Conservation (phyloP, 1,284 basidiomycete genomes). For the Mrakiaceae sp. region DNA sequence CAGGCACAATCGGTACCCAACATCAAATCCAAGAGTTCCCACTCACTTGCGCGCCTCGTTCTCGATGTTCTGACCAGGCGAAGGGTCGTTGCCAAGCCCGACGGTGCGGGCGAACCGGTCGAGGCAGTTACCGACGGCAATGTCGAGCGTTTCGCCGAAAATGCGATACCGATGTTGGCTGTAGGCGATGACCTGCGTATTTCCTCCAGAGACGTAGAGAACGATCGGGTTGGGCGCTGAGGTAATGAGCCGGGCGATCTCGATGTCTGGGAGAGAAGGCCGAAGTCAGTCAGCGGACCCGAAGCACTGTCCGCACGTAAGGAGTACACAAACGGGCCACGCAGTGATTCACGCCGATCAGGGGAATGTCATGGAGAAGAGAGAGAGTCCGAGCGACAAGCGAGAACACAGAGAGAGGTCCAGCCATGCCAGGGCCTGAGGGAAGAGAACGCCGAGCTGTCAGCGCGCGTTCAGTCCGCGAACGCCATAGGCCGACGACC, state of each 20-base stretch:
- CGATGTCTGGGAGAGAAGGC: conserved; percentile 66
- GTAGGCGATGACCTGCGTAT: conserved; percentile 98
- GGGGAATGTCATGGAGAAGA: conserved; percentile 75
- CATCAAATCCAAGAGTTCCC: background rate
- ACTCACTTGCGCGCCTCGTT: conserved; percentile 78
- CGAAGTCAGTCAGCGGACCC: background rate
- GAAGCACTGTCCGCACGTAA: background rate
- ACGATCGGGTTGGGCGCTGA: conserved; percentile 91
- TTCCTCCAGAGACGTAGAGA: conserved; percentile 96
- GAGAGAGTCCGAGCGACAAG: conserved; percentile 89
- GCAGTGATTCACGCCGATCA: conserved; percentile 97
- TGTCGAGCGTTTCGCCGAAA: conserved; percentile 97
- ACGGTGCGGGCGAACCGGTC: conserved; percentile 97
- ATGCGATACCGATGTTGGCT: conserved; percentile 94
- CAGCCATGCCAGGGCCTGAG: conserved; percentile 94
- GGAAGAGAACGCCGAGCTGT: background rate
- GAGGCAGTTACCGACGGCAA: conserved; percentile 96
- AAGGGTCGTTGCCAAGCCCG: conserved; percentile 87
- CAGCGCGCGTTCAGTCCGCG: background rate
- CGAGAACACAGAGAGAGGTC: conserved; percentile 87
- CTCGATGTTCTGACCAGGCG: conserved; percentile 98
- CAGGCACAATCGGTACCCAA: conserved; percentile 32
- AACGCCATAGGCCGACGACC: conserved; percentile 14
- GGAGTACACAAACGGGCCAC: conserved; percentile 67
- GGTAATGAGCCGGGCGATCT: conserved; percentile 95